Percentiles rank a stretch among this genome's conserved stretches.
Conservation (phyloP, 768 basidiomycete species). For the Mycena sanguinolenta region DNA sequence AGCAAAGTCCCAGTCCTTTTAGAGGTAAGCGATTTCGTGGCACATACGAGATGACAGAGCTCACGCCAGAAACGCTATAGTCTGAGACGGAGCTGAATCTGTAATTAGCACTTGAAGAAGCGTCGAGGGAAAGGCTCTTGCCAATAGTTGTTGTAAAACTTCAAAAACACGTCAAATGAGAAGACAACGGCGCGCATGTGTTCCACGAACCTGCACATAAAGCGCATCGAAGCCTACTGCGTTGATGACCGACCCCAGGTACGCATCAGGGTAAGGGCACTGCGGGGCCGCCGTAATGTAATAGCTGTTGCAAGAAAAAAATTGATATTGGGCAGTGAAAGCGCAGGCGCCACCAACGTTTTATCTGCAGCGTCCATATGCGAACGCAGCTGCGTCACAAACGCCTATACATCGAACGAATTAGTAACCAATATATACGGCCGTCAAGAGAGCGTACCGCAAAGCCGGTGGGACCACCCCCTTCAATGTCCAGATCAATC, state of each 20-base stretch:
- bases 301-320: constrained; percentile 55
- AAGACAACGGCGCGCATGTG: constrained; percentile 36
- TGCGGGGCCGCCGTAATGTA: constrained; percentile 72
- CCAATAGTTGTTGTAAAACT: constrained; percentile 69
- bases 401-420: neutral
- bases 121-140: neutral
- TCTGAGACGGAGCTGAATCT: neutral
- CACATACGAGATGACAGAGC: neutral
- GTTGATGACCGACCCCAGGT: constrained; percentile 70
- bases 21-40: no score
- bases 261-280: constrained; percentile 79
- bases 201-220: constrained; percentile 72
- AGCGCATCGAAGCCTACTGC: constrained; percentile 76
- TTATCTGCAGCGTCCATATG: constrained; percentile 64
- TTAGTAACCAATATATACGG: no score
- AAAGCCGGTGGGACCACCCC: constrained; percentile 65
- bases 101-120: neutral
- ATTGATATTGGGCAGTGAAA: neutral
- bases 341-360: constrained; percentile 48
- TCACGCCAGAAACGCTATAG: constrained; percentile 4
- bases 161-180: constrained; percentile 6
- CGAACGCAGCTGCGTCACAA: constrained; percentile 50
- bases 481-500: constrained; percentile 81
- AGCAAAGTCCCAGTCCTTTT: constrained; percentile 29
- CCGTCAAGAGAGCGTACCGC: constrained; percentile 46